phyloP scores from a whole-genome alignment of 495 filamentous ascomycete genomes.

The Rostrohypoxylon terebratum region DNA sequence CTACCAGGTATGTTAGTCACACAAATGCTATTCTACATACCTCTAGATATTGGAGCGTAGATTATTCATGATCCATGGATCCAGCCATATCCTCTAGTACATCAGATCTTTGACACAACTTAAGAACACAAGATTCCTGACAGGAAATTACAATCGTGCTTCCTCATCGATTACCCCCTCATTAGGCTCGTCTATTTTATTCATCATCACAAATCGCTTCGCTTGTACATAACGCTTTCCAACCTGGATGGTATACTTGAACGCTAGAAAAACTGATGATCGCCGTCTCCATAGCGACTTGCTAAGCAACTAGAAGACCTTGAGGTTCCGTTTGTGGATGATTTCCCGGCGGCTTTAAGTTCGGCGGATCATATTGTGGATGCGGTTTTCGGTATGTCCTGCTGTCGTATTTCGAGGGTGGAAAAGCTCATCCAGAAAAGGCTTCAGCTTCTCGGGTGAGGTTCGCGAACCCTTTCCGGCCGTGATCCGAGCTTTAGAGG shows the following conservation, averaged over 20 bases:
- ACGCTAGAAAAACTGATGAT: conserved; percentile 27
- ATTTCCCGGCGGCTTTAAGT: conserved; percentile 75
- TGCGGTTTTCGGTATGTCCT: conserved; percentile 83
- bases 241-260: background rate
- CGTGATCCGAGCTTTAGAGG: conserved; percentile 80
- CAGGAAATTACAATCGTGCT: background rate
- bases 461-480: conserved; percentile 89
- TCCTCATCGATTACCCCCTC: background rate
- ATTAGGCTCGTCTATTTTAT: background rate
- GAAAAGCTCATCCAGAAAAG: conserved; percentile 52
- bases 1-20: conserved; percentile 72
- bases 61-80: background rate
- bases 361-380: conserved; percentile 85
- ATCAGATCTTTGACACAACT: conserved; percentile 1
- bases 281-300: conserved; percentile 68
- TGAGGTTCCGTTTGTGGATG: conserved; percentile 83
- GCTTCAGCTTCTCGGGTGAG: conserved; percentile 93
- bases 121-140: conserved; percentile 3
- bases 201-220: background rate
- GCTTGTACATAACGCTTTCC: conserved; percentile 38
- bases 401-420: conserved; percentile 15
- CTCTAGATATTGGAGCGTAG: background rate
- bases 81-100: background rate
- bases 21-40: conserved; percentile 7
- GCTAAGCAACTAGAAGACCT: conserved; percentile 85